Conservation (phyloP, 164 flowering plant species). For the Echeveria elegans region DNA sequence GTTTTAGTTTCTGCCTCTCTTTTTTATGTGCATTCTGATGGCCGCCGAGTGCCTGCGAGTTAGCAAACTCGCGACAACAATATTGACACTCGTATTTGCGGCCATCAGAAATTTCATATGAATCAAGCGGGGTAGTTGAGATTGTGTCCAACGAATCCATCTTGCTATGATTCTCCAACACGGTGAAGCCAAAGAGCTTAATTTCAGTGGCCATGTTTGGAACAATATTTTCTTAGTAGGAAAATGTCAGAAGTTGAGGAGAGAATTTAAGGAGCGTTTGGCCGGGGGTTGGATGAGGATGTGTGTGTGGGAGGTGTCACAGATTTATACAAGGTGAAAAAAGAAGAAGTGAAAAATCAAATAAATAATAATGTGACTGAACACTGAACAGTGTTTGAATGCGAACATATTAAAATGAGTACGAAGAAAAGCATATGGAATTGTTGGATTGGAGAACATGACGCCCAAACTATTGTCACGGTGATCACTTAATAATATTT, state of each 20-base stretch:
- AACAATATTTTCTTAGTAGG: too few relatives aligned
- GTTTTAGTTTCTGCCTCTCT: conserved; percentile 80
- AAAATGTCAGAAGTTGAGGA: too few relatives aligned
- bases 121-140: conserved; percentile 34
- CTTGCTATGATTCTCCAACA: conserved; percentile 30
- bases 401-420: conserved; percentile 3
- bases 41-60: conserved; percentile 96
- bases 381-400: neutral
- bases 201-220: conserved; percentile 22
- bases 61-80: conserved; percentile 84
- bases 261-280: too few relatives aligned
- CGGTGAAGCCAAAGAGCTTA: conserved; percentile 80
- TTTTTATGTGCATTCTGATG: conserved; percentile 98
- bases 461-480: conserved; percentile 1
- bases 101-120: conserved; percentile 26
- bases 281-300: too few relatives aligned
- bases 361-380: neutral
- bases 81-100: conserved; percentile 95
- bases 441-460: conserved; percentile 6
- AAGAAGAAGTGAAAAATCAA: too few relatives aligned
- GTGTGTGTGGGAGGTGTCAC: too few relatives aligned
- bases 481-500: too few relatives aligned
- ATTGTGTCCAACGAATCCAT: conserved; percentile 19
- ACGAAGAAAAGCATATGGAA: neutral
- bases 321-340: too few relatives aligned